Base-by-base conservation (phyloP, 805 yeast genomes). In the Candida palmyrensis region DNA sequence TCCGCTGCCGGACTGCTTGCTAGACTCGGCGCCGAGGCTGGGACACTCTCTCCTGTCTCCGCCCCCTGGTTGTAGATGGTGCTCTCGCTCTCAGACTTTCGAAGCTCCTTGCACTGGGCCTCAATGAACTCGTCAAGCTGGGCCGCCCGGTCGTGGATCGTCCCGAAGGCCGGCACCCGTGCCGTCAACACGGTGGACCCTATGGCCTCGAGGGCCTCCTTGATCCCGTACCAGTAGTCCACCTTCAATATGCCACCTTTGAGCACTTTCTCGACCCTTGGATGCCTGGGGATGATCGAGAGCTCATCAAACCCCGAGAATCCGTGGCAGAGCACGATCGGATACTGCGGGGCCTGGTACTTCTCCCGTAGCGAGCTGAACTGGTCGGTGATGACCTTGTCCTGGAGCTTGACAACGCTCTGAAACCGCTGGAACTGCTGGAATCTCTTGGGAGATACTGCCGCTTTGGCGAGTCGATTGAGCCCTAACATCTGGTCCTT, bases 311-410 rank as follows among this genome's bases (percentile, higher is more conserved):
- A 87, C 1, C 96, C 96, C 0, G 85, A 76, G 16, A 87, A 68
- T 0, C 96, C 96, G 60, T 87, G 96, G 47, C 95, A 87, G 18
- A 87, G 55, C 0, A 87, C 82, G 1, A 87, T 74, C 0, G 96
- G 95, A 47, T 70, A 63, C 43, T 73, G 73, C 0, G 94, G 88
- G 4, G 81, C 69, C 9, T 55, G 48, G 47, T 79, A 82, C 19
- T 61, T 41, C 6, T 66, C 57, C 40, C 59, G 44, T 10, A 66
- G 35, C 10, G 27, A 35, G 12, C 56, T 44, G 37, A 45, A 63
- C 36, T 51, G 51, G 37, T 59, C 59, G 6, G 49, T 51, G 25
- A 62, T 57, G 15, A 55, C 20, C 23, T 31, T 31, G 7, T 24
- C 29, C 16, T 24, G 29, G 9, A 31, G 22, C 14, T 18, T 23